Conservation (phyloP, 768 basidiomycete genomes). For the Trametes coccinea region DNA sequence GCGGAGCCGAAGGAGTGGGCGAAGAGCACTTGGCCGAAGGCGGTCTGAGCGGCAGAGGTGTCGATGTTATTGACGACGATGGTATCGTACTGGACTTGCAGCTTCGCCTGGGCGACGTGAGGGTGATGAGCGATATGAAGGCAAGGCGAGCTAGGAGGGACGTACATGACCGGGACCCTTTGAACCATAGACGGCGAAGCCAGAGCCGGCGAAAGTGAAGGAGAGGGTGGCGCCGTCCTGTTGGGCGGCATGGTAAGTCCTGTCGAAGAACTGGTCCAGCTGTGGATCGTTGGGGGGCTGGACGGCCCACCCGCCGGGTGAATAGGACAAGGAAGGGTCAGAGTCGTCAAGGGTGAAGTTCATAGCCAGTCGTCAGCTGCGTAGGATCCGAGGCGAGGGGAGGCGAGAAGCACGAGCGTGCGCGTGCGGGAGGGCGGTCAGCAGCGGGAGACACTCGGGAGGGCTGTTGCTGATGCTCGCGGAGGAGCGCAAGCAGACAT, state of each 20-base stretch:
- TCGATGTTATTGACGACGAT: constrained; percentile 22
- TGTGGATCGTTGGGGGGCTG: constrained; percentile 26
- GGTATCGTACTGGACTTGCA: constrained; percentile 29
- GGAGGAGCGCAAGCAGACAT: neutral
- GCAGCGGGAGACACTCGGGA: neutral
- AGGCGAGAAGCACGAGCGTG: neutral
- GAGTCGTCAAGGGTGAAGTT: constrained; percentile 36
- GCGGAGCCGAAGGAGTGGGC: constrained; percentile 16
- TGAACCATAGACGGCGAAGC: constrained; percentile 31
- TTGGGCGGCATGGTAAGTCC: constrained; percentile 31
- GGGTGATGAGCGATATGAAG: neutral
- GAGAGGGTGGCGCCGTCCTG: constrained; percentile 26
- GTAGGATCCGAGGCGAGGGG: neutral
- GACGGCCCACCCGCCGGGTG: constrained; percentile 26
- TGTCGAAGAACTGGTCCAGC: constrained; percentile 26
- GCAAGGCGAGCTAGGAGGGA: neutral
- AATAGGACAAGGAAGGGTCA: constrained; percentile 26
- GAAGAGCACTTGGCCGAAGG: constrained; percentile 31
- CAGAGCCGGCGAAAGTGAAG: constrained; percentile 26
- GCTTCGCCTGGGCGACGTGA: constrained; percentile 20
- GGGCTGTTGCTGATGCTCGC: neutral
- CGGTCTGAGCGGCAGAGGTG: constrained; percentile 18
- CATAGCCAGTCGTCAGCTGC: constrained; percentile 8
- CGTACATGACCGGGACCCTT: constrained; percentile 34
- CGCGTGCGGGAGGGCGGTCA: neutral